Conservation (phyloP, 257 asterid genomes). For the Petrea volubilis region DNA sequence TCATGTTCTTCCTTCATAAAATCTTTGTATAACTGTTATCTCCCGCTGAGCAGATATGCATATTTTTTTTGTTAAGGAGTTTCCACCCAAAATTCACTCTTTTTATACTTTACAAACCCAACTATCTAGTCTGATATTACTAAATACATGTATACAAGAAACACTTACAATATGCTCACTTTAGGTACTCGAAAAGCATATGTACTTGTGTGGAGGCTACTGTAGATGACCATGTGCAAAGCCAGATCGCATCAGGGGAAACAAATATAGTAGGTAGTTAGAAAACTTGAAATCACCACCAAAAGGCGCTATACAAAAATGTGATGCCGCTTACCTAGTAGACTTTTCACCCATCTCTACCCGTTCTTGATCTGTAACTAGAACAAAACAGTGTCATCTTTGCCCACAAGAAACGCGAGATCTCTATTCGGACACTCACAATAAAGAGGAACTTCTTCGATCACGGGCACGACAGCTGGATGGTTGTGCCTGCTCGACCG, state of each 20-base stretch:
- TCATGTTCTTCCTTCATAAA: not conserved
- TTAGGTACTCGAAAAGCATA: not conserved
- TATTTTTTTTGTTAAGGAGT: not conserved
- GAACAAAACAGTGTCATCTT: not conserved
- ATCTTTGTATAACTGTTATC: not conserved
- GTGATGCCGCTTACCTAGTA: not conserved
- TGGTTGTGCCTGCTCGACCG: constrained; percentile 45
- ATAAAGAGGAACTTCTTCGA: constrained; percentile 60
- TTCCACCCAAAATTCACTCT: not conserved
- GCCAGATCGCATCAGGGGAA: too few species aligned
- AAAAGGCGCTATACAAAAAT: too few species aligned
- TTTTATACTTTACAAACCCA: not conserved
- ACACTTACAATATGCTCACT: not conserved
- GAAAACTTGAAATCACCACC: not conserved
- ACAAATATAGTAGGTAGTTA: not conserved
- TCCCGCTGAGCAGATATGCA: not conserved
- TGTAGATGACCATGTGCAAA: too few species aligned
- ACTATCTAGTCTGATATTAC: too few species aligned
- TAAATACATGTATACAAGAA: not conserved
- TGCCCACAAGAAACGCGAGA: not conserved
- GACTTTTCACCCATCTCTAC: not conserved
- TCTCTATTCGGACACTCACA: too few species aligned
- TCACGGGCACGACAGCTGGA: constrained; percentile 43
- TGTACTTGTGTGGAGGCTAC: not conserved
- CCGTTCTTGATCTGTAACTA: not conserved